Evolutionary conservation across 805 yeast species (phyloP), one percentile per base, ranked within the genome.

Genomic region (Nakazawaea siamensis): DNA sequence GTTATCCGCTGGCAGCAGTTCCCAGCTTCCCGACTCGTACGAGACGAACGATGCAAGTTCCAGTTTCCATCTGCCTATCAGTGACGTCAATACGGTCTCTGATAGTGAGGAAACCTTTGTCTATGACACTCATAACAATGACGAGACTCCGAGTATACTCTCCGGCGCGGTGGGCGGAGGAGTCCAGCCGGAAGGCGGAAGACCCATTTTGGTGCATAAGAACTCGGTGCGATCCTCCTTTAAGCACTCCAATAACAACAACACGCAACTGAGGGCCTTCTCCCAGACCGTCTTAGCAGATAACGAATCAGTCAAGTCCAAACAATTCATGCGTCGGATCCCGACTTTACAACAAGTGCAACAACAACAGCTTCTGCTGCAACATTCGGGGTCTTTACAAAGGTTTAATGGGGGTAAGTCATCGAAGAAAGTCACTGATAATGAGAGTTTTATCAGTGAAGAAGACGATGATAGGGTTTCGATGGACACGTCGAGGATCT

Each of bases 31-130:
- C n/a, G n/a, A n/a, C n/a, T 23, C 23, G 6, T 7, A 5, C 16
- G 31, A 9, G 9, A 11, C 7, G 11, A 19, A 27, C n/a, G 30
- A 17, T 18, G n/a, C n/a, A n/a, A 21, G 19, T 7, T 6, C 35
- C 4, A 17, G 26, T 12, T 4, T 17, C n/a, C 23, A 18, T 6
- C 23, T 20, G 23, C 7, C 7, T 20, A 10, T 7, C 10, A 20
- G 23, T 20, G 23, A 8, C 10, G 10, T 10, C 10, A 20, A 20
- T 20, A 18, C 11, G 13, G 18, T 23, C 14, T 31, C 35, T 13
- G 40, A 37, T 19, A 33, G 37, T 17, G 40, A 37, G 18, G 40
- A 37, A 21, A 37, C 36, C 3, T 37, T 37, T 33, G 37, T 37
- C 8, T 37, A 37, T 18, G 40, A 33, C 5, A 29, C 29, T 5